These are phyloP conservation scores for Backusella liffmaniae DNA, from an alignment of 192 early-diverging fungal species.

Conservation along the genomic window DNA sequence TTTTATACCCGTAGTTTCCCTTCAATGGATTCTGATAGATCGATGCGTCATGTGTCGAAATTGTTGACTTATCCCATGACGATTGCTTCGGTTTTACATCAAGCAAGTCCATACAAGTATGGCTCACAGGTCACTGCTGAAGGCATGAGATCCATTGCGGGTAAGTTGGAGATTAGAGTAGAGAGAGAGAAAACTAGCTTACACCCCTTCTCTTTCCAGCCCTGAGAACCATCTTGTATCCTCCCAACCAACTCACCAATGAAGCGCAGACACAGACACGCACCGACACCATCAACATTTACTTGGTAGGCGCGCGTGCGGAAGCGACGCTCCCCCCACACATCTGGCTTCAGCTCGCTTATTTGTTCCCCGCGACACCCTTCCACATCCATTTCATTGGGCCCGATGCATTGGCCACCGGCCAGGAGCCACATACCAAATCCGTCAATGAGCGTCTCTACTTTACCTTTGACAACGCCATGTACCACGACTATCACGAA, in stretches of 20 bases:
- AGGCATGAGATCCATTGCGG: conserved; percentile 71
- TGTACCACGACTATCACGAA: conserved; percentile 63
- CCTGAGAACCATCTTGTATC: conserved; percentile 40
- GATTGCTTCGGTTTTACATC: conserved; percentile 69
- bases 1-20: conserved; percentile 79
- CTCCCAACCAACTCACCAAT: conserved; percentile 22
- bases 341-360: conserved; percentile 70
- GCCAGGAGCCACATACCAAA: conserved; percentile 36
- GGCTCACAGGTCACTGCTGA: conserved; percentile 65
- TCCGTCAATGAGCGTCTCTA: conserved; percentile 60
- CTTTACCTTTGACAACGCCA: conserved; percentile 65
- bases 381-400: conserved; percentile 83
- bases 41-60: conserved; percentile 80
- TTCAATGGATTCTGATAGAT: conserved; percentile 64
- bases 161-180: conserved; percentile 24
- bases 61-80: conserved; percentile 78
- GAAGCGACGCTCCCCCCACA: conserved; percentile 75
- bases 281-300: conserved; percentile 64
- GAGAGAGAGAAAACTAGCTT: too few species aligned
- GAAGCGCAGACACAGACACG: conserved; percentile 46
- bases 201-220: conserved; percentile 12
- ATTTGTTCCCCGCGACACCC: conserved; percentile 68
- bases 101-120: conserved; percentile 68
- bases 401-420: conserved; percentile 63
- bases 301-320: conserved; percentile 69